Evolutionary conservation across 176 grass and related monocot genomes (phyloP).

Genomic region (Canna indica): DNA sequence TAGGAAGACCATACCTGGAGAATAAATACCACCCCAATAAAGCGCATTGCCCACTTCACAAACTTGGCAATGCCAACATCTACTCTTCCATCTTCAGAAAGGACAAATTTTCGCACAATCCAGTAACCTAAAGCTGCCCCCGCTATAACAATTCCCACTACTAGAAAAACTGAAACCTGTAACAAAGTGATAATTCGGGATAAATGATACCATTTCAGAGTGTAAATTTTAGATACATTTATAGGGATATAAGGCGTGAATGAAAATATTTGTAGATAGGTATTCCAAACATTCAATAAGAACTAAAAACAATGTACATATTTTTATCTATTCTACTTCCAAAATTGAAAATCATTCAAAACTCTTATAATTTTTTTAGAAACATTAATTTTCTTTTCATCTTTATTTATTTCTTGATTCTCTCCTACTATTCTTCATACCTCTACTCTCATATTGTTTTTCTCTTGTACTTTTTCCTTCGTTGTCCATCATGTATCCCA

Average conservation of each 20-base stretch:
- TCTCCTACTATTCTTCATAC: background rate
- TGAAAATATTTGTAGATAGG: background rate
- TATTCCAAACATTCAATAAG: background rate
- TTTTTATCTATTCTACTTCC: background rate
- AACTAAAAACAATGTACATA: background rate
- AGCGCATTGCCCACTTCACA: slow-evolving; percentile 88
- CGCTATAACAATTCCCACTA: slow-evolving; percentile 59
- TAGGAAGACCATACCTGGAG: slow-evolving; percentile 42
- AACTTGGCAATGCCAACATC: slow-evolving; percentile 73
- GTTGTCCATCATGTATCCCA: background rate
- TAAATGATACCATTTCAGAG: too few species aligned
- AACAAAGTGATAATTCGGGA: slow-evolving; percentile 16
- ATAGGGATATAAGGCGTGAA: background rate
- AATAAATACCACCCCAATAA: slow-evolving; percentile 57
- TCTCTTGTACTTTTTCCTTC: background rate
- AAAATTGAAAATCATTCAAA: background rate
- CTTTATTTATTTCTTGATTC: background rate
- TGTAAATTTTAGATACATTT: background rate
- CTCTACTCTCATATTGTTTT: too few species aligned
- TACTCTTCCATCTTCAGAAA: slow-evolving; percentile 77
- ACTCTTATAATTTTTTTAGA: background rate
- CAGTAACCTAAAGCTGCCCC: slow-evolving; percentile 86
- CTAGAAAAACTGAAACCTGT: slow-evolving; percentile 76
- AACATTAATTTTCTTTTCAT: background rate
- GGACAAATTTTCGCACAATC: slow-evolving; percentile 73